phyloP scores from a whole-genome alignment of 75 land plant species.

The Selaginella moellendorffii region DNA sequence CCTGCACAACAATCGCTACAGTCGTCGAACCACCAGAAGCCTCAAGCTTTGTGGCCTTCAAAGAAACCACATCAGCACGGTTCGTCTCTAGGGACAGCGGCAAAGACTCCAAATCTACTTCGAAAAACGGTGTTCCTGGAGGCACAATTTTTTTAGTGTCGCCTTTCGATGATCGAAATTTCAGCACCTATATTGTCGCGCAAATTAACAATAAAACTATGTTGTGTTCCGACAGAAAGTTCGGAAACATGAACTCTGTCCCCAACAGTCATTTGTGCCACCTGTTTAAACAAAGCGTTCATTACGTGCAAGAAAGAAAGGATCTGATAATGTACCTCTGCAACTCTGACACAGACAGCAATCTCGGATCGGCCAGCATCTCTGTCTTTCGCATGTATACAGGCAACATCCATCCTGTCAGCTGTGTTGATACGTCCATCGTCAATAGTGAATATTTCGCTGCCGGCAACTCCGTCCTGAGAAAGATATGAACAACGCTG shows the following conservation, averaged over 20 bases:
- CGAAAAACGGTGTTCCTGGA: conserved; percentile 59
- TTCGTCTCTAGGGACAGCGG: conserved; percentile 43
- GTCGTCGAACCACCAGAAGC: conserved; percentile 10
- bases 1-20: conserved; percentile 37
- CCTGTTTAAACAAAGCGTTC: conserved; percentile 26
- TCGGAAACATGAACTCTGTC: conserved; percentile 28
- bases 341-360: conserved; percentile 79
- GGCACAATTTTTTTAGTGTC: too few relatives aligned
- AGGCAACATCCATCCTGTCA: conserved; percentile 51
- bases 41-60: conserved; percentile 18
- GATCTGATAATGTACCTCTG: conserved; percentile 39
- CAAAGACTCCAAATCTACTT: conserved; percentile 60
- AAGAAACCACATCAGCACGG: conserved; percentile 51
- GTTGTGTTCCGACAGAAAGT: conserved; percentile 51
- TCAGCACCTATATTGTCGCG: conserved; percentile 73
- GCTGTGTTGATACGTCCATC: conserved; percentile 49
- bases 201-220: conserved; percentile 31
- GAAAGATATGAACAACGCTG: too few relatives aligned
- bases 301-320: too few relatives aligned
- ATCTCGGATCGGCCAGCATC: conserved; percentile 57
- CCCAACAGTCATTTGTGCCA: conserved; percentile 43
- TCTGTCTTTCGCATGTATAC: conserved; percentile 69
- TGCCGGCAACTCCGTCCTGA: conserved; percentile 22
- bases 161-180: too few relatives aligned
- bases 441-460: conserved; percentile 25